A percentile compares a stretch with the other conserved stretches of the same genome.
Conservation (phyloP, 768 basidiomycete species). For the Artomyces pyxidatus region DNA sequence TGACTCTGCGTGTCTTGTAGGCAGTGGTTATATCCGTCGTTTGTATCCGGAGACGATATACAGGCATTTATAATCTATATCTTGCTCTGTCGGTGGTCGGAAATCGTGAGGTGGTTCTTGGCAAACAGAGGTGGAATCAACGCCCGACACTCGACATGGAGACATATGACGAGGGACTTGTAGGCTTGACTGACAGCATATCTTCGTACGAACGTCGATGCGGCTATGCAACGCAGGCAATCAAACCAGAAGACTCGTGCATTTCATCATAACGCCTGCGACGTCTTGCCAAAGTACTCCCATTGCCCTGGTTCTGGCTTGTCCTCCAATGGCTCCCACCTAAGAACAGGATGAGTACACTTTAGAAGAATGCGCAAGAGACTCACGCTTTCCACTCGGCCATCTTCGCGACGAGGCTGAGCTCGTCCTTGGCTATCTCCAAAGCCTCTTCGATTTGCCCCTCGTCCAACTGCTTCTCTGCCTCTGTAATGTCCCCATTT, state of each 20-base stretch:
- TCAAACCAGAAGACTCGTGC: not conserved
- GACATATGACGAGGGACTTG: too few species aligned
- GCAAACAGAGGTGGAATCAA: too few species aligned
- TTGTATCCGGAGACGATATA: not conserved
- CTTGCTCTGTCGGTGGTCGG: too few species aligned
- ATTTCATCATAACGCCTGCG: constrained; percentile 26
- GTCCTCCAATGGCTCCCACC: constrained; percentile 87
- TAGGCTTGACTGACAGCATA: too few species aligned
- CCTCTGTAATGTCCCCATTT: constrained; percentile 54
- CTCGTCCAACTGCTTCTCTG: constrained; percentile 71
- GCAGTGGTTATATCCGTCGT: not conserved
- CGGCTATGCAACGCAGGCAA: too few species aligned
- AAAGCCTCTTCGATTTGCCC: constrained; percentile 85
- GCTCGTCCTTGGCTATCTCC: constrained; percentile 76
- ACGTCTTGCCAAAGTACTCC: constrained; percentile 65
- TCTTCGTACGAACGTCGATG: too few species aligned
- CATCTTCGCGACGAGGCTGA: constrained; percentile 71
- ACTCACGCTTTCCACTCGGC: constrained; percentile 95
- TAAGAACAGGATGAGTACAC: constrained; percentile 6
- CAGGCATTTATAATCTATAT: too few species aligned
- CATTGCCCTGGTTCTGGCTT: constrained; percentile 79
- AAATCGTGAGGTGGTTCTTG: too few species aligned
- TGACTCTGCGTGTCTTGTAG: constrained; percentile 2
- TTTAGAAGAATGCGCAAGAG: constrained; percentile 4
- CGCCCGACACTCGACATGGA: too few species aligned